Evolutionary conservation across 2,329 filamentous ascomycete species (phyloP).

Genomic region (Cladosporium sp.): DNA sequence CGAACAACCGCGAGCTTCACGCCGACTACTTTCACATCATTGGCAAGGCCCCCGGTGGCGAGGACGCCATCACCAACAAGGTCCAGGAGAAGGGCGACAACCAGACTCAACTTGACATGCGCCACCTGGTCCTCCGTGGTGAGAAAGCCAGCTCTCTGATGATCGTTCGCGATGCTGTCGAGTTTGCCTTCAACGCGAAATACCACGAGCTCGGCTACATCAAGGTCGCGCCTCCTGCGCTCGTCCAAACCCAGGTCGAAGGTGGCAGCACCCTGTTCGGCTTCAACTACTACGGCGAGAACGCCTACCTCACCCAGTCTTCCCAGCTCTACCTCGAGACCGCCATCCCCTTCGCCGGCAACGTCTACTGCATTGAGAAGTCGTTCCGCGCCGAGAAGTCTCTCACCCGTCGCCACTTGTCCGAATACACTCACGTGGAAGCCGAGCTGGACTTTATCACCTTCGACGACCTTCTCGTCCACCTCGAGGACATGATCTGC

Average conservation of each 20-base stretch:
- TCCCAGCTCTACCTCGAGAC: constrained; percentile 98
- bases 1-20: constrained; percentile 79
- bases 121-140: constrained; percentile 79
- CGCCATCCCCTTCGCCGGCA: constrained; percentile 79
- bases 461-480: constrained; percentile 80
- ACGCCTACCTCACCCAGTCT: constrained; percentile 91
- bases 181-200: constrained; percentile 72
- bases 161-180: constrained; percentile 76
- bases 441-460: constrained; percentile 93
- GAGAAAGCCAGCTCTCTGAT: constrained; percentile 81
- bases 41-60: constrained; percentile 73
- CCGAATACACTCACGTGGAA: constrained; percentile 96
- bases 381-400: constrained; percentile 98
- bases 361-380: constrained; percentile 97
- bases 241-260: constrained; percentile 94
- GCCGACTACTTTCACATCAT: constrained; percentile 82
- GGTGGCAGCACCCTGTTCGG: constrained; percentile 87
- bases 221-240: constrained; percentile 82
- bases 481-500: constrained; percentile 85
- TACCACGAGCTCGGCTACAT: constrained; percentile 73
- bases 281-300: constrained; percentile 83
- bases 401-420: constrained; percentile 85
- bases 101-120: constrained; percentile 72
- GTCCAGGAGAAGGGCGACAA: constrained; percentile 64
- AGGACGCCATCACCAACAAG: constrained; percentile 86